Base-by-base conservation (phyloP, 208 protist species). In the Trypanosoma scelopori region DNA sequence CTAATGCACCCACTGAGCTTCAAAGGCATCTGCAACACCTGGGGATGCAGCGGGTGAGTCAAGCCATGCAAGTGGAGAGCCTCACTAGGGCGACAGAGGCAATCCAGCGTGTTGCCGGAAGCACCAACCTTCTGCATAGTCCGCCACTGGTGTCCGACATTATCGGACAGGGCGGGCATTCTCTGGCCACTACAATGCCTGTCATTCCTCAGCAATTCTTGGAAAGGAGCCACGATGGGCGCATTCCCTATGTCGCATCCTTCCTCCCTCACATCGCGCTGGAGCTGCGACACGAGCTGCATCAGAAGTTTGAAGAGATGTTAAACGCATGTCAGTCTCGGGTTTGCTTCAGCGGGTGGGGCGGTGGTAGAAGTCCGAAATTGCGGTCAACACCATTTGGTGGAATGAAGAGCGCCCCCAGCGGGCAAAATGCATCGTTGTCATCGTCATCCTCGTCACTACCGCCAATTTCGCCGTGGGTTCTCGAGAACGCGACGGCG, bases 251-350 rank as follows among this genome's bases (percentile, higher is more conserved):
- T 67, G 74, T 78, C 4, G 56, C 71, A 9, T 77, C 75, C 37
- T 93, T 93, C 57, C 69, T 78, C 5, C 84, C 84, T 46, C 88
- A 94, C 69, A 82, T 94, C 53, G 84, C 79, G n/a, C 58, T 94
- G 23, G 88, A 91, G 74, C 62, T 94, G 57, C 84, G 88, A 27
- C 82, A 71, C 59, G 78, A 79, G 55, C 64, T 94, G 12, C 16
- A 74, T 9, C 60, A 71, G 12, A 56, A 49, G 25, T 82, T 83
- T 56, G 73, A 89, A 25, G 81, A 89, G 18, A 55, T 80, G 9
- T 15, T 66, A 15, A 51, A 69, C 0, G 15, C 27, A 4, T 69
- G 62, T 37, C 50, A 55, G n/a, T 30, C 49, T 3, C 55, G 51
- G 12, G 39, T 15, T 42, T 23, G 30, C 13, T 16, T 11, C 20